phyloP scores from a whole-genome alignment of 192 early-diverging fungal genomes.

The Spizellomyces punctatus region DNA sequence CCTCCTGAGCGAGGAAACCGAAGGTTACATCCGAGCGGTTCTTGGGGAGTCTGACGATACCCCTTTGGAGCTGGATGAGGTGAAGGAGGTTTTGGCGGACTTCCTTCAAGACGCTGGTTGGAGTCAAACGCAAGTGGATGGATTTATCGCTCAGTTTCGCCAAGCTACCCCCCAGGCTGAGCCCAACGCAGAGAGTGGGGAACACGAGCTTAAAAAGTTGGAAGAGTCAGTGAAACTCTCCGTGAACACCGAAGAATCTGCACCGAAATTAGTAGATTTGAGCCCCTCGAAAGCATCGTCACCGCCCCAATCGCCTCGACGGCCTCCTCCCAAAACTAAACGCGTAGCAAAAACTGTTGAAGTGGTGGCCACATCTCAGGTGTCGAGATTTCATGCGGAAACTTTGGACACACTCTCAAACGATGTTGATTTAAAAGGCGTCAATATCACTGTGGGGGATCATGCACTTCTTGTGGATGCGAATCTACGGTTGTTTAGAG shows the following conservation, averaged over 20 bases:
- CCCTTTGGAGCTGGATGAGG: slow-evolving; percentile 28
- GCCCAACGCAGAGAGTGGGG: not conserved
- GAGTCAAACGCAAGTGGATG: slow-evolving; percentile 48
- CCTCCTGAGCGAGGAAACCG: not conserved
- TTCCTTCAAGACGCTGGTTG: slow-evolving; percentile 68
- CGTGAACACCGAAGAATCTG: not conserved
- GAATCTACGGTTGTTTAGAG: slow-evolving; percentile 73
- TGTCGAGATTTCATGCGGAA: slow-evolving; percentile 83
- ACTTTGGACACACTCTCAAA: slow-evolving; percentile 77
- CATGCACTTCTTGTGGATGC: slow-evolving; percentile 70
- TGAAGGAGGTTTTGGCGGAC: slow-evolving; percentile 65
- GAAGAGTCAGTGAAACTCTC: not conserved
- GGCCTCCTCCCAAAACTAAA: not conserved
- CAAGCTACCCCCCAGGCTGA: not conserved
- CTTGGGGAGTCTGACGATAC: not conserved
- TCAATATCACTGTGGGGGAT: slow-evolving; percentile 76
- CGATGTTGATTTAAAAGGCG: slow-evolving; percentile 66
- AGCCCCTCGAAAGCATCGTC: not conserved
- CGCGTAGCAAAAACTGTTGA: not conserved
- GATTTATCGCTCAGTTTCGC: slow-evolving; percentile 41
- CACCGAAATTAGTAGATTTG: not conserved
- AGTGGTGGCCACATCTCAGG: slow-evolving; percentile 49
- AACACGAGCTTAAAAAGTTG: not conserved
- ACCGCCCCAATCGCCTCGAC: not conserved
- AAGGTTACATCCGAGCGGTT: not conserved